phyloP scores from a whole-genome alignment of 1,284 basidiomycete species.

The Sporisorium reilianum region DNA sequence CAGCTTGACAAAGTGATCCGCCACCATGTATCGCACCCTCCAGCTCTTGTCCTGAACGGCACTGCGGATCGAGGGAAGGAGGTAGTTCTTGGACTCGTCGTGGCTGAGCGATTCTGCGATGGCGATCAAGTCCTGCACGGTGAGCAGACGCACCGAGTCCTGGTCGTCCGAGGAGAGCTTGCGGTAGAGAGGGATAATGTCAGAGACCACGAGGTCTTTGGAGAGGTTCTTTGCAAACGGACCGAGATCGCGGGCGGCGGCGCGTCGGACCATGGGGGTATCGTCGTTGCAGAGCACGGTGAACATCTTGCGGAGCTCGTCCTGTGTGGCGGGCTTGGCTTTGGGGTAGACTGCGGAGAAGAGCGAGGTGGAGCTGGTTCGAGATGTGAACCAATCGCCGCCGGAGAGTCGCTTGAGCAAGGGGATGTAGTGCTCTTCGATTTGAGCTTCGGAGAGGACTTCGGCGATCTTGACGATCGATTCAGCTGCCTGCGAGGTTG shows the following conservation, averaged over 20 bases:
- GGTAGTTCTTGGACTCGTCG: slow-evolving; percentile 88
- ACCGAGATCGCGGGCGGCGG: slow-evolving; percentile 94
- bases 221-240: slow-evolving; percentile 68
- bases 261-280: slow-evolving; percentile 98
- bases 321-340: slow-evolving; percentile 75
- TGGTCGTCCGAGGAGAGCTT: slow-evolving; percentile 96
- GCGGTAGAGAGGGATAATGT: slow-evolving; percentile 92
- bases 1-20: slow-evolving; percentile 94
- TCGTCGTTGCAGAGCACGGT: slow-evolving; percentile 88
- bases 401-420: slow-evolving; percentile 87
- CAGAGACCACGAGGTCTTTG: slow-evolving; percentile 75
- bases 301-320: slow-evolving; percentile 90
- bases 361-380: slow-evolving; percentile 93
- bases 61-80: slow-evolving; percentile 82
- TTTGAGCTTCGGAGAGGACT: slow-evolving; percentile 81
- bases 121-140: slow-evolving; percentile 94
- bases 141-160: slow-evolving; percentile 95
- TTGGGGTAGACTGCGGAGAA: slow-evolving; percentile 89
- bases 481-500: slow-evolving; percentile 78
- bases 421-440: slow-evolving; percentile 93
- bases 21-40: slow-evolving; percentile 99
- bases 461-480: slow-evolving; percentile 92
- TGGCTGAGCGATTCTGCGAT: slow-evolving; percentile 87
- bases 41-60: slow-evolving; percentile 96
- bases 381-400: slow-evolving; percentile 99